These are phyloP conservation scores for Hansenula lynferdii DNA, from an alignment of 1,139 yeast species.

Conservation along the genomic window DNA sequence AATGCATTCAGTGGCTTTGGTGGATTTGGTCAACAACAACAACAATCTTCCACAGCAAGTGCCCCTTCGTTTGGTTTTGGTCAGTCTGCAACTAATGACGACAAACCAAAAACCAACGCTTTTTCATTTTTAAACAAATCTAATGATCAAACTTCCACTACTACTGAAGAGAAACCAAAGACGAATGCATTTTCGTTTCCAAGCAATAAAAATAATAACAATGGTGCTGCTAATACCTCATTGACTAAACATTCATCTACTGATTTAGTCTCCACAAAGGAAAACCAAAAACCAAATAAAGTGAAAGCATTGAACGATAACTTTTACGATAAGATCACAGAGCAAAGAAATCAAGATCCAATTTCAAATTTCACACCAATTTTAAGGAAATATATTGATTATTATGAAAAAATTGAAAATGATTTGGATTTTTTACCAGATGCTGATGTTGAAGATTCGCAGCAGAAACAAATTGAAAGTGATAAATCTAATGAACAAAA, in stretches of 20 bases:
- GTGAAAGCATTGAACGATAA: conserved; percentile 66
- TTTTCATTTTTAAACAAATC: conserved; percentile 9
- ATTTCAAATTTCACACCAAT: conserved; percentile 54
- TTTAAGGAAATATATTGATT: conserved; percentile 57
- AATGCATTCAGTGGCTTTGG: conserved; percentile 12
- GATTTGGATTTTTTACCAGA: conserved; percentile 19
- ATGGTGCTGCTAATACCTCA: conserved; percentile 4
- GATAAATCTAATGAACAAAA: conserved; percentile 7
- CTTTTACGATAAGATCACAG: conserved; percentile 47
- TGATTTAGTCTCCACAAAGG: conserved; percentile 9
- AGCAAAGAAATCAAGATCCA: conserved; percentile 39
- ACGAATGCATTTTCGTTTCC: conserved; percentile 5
- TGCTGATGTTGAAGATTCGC: conserved; percentile 17
- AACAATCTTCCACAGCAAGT: conserved; percentile 15
- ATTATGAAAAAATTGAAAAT: conserved; percentile 38
- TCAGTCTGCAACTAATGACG: conserved; percentile 3
- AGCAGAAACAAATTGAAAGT: conserved; percentile 3
- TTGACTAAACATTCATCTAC: conserved; percentile 1
- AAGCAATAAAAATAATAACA: not conserved
- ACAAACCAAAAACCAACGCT: conserved; percentile 8
- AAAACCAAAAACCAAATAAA: conserved; percentile 28
- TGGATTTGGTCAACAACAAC: conserved; percentile 2
- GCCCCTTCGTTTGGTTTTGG: conserved; percentile 15
- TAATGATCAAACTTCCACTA: not conserved
- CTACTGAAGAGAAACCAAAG: conserved; percentile 1